Conservation (phyloP, 2,329 filamentous ascomycete genomes). For the Anisogramma anomala region DNA sequence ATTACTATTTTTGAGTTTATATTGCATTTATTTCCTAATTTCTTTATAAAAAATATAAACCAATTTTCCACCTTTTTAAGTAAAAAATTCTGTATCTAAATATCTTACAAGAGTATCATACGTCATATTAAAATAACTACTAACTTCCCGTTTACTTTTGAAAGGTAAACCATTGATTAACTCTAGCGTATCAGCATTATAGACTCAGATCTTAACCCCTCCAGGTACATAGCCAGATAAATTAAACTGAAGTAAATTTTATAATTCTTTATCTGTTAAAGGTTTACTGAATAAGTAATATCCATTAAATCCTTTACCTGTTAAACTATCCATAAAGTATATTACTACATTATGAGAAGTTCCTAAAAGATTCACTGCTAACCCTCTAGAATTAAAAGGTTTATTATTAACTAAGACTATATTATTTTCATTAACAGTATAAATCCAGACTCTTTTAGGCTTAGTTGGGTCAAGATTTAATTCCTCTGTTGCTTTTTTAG, state of each 20-base stretch:
- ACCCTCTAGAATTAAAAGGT: background rate
- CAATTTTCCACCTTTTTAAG: background rate
- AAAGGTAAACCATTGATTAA: background rate
- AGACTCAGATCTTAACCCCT: background rate
- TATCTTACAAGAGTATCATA: background rate
- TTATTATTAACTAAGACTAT: background rate
- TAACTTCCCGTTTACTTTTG: background rate
- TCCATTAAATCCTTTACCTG: background rate
- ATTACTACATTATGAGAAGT: background rate
- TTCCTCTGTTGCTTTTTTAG: background rate
- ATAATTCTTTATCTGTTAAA: background rate
- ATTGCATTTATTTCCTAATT: background rate
- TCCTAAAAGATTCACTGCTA: background rate
- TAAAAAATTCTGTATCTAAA: no score
- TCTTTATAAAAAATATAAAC: background rate
- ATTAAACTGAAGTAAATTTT: background rate
- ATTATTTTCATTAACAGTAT: background rate
- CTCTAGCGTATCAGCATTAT: background rate
- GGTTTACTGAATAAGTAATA: background rate
- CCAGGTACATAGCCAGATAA: background rate
- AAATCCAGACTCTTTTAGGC: background rate
- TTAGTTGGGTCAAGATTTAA: background rate
- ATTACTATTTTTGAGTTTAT: background rate
- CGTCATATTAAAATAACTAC: background rate
- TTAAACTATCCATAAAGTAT: conserved; percentile 12